These are phyloP conservation scores for Alnus rubra DNA, from an alignment of 306 rosid genomes.

Conservation along the genomic window DNA sequence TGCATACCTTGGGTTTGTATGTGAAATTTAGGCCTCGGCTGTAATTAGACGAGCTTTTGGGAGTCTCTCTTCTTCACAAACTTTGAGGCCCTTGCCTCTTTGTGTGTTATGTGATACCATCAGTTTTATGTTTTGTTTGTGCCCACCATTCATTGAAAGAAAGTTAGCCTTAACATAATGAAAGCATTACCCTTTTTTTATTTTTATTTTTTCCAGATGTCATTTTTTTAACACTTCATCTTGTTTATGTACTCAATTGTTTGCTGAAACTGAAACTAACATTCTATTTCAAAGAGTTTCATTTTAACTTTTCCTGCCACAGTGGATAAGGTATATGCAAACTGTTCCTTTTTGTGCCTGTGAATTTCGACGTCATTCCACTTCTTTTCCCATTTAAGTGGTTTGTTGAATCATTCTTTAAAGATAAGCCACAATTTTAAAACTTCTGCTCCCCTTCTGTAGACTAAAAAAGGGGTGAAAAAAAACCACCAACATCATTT, in stretches of 20 bases:
- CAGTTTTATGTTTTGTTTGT: neutral
- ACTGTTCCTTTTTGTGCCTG: neutral
- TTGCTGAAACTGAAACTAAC: conserved; percentile 3
- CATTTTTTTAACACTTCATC: neutral
- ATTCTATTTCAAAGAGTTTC: neutral
- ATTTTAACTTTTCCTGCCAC: neutral
- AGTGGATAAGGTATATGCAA: neutral
- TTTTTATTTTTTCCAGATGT: neutral
- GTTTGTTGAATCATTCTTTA: neutral
- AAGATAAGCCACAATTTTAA: neutral
- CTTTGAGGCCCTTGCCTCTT: neutral
- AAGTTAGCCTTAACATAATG: neutral
- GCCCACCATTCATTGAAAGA: neutral
- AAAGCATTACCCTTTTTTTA: neutral
- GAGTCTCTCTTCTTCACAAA: neutral
- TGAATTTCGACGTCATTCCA: neutral
- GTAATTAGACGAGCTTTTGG: neutral
- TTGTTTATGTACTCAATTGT: neutral
- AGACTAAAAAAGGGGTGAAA: too few relatives aligned
- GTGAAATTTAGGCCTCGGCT: neutral
- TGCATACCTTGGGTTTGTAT: neutral
- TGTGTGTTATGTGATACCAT: neutral
- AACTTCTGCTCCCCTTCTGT: too few relatives aligned
- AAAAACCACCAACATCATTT: too few relatives aligned
- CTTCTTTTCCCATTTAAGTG: neutral